Evolutionary conservation across 2,329 filamentous ascomycete genomes (phyloP).

Genomic region (Hyphodiscus sp.): DNA sequence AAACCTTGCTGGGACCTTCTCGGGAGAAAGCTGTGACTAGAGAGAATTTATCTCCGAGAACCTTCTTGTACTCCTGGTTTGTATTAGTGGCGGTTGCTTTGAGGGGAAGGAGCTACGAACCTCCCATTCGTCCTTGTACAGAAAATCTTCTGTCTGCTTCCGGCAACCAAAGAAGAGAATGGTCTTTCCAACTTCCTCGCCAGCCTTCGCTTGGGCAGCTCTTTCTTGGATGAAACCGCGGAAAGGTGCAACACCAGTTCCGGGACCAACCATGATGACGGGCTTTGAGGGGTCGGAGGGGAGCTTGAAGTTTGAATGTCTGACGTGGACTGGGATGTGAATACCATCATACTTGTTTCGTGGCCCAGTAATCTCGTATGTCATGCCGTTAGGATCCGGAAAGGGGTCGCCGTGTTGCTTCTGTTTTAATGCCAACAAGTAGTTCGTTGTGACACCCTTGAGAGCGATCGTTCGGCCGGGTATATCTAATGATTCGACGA

Average conservation of each 20-base stretch:
- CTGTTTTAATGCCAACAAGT: conserved; percentile 87
- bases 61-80: conserved; percentile 69
- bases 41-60: conserved; percentile 82
- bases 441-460: conserved; percentile 95
- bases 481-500: conserved; percentile 78
- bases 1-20: conserved; percentile 80
- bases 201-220: conserved; percentile 72
- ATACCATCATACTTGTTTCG: conserved; percentile 96
- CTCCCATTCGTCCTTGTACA: conserved; percentile 89
- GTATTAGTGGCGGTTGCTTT: conserved; percentile 13
- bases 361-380: conserved; percentile 81
- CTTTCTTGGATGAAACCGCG: conserved; percentile 92
- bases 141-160: conserved; percentile 79
- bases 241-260: conserved; percentile 95
- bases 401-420: conserved; percentile 87
- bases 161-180: conserved; percentile 95
- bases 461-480: conserved; percentile 71
- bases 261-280: conserved; percentile 91
- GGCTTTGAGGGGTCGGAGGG: conserved; percentile 92
- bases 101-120: conserved; percentile 47
- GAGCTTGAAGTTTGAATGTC: conserved; percentile 98
- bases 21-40: conserved; percentile 95
- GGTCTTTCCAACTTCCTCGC: conserved; percentile 77
- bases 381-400: conserved; percentile 76
- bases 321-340: conserved; percentile 89